Percentiles rank a stretch among this genome's conserved stretches.
Conservation (phyloP, 345 rosid species). For the Punica granatum region DNA sequence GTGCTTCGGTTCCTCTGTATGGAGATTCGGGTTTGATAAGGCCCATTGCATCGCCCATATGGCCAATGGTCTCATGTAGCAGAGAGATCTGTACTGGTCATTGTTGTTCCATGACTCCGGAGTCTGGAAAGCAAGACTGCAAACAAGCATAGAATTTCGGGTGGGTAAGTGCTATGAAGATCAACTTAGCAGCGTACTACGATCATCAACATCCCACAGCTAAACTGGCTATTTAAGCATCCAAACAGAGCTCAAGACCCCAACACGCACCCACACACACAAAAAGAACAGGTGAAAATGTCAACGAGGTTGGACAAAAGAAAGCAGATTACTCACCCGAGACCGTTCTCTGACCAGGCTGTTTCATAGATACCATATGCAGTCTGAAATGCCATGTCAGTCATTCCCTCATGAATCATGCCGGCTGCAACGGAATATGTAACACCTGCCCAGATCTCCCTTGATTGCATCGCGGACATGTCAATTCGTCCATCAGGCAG, state of each 20-base stretch:
- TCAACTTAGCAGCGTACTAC: too few relatives aligned
- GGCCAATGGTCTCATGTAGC: constrained; percentile 83
- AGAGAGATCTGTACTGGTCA: constrained; percentile 57
- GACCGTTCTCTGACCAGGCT: constrained; percentile 76
- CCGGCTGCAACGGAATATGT: constrained; percentile 86
- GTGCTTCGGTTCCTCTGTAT: constrained; percentile 18
- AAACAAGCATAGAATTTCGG: constrained; percentile 4
- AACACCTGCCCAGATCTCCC: constrained; percentile 95
- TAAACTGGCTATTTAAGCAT: too few relatives aligned
- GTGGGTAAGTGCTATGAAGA: neutral
- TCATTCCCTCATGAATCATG: constrained; percentile 79
- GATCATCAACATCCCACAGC: too few relatives aligned
- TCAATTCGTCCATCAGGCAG: constrained; percentile 76
- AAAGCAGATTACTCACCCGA: constrained; percentile 38
- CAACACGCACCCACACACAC: too few relatives aligned
- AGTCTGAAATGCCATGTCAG: constrained; percentile 67
- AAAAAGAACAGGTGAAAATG: neutral
- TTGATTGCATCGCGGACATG: constrained; percentile 65
- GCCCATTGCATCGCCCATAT: constrained; percentile 99
- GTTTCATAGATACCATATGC: constrained; percentile 73
- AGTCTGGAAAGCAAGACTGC: constrained; percentile 79
- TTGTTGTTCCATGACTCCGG: constrained; percentile 77
- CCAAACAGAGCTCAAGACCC: too few relatives aligned
- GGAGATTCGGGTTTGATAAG: constrained; percentile 33
- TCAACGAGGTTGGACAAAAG: neutral